Percentiles rank a stretch among this genome's conserved stretches.
Conservation (phyloP, 805 yeast species). For the Candida berthetii region DNA sequence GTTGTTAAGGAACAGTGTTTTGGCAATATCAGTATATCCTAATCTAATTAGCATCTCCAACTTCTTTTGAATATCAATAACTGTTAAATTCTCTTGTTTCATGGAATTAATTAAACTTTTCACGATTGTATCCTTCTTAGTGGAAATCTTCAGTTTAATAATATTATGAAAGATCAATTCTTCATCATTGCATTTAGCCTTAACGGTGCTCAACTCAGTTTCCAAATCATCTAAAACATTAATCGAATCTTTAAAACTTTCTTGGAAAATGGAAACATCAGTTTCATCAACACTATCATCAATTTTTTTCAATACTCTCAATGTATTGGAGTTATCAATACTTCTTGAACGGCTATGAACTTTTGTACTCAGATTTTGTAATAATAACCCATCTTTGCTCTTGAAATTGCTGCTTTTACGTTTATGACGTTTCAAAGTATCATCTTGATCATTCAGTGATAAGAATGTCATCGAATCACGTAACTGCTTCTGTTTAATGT, state of each 20-base stretch:
- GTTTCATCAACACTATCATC: constrained; percentile 65
- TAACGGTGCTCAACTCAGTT: constrained; percentile 10
- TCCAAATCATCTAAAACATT: constrained; percentile 27
- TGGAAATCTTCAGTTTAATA: constrained; percentile 23
- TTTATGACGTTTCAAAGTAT: constrained; percentile 7
- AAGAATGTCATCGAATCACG: constrained; percentile 38
- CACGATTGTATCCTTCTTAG: constrained; percentile 24
- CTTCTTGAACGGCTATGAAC: constrained; percentile 57
- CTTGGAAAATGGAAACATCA: constrained; percentile 61
- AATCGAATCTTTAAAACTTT: constrained; percentile 41
- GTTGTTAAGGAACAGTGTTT: constrained; percentile 39
- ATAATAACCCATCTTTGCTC: constrained; percentile 10
- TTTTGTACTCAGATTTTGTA: constrained; percentile 55
- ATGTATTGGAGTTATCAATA: constrained; percentile 34
- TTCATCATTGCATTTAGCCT: constrained; percentile 17
- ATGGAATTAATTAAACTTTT: constrained; percentile 29
- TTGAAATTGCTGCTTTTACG: constrained; percentile 28
- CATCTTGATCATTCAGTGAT: constrained; percentile 20
- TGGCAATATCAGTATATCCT: constrained; percentile 40
- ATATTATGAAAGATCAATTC: constrained; percentile 24
- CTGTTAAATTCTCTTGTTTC: constrained; percentile 21
- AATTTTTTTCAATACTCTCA: constrained; percentile 42
- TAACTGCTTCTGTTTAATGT: constrained; percentile 33
- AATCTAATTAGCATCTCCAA: constrained; percentile 30
- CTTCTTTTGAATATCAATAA: constrained; percentile 17